Base-by-base conservation (phyloP, 2,329 filamentous ascomycete genomes). In the Colletotrichum tofieldiae region DNA sequence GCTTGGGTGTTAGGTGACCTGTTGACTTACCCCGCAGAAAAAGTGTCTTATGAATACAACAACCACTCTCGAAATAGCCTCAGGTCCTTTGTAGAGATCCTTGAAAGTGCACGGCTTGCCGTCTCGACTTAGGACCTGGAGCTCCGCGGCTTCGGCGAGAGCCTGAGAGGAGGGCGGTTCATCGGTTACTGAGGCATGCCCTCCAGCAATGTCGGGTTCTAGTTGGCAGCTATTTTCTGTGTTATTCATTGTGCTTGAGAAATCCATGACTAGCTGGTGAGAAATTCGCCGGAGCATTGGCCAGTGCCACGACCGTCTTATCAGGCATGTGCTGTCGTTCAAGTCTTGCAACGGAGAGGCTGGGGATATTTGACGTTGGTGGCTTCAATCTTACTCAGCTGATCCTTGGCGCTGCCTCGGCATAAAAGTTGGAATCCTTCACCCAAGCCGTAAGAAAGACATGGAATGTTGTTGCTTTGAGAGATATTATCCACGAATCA, bases 1-100 rank as follows among this genome's bases (percentile, higher is more conserved):
- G 11, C 5, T 4, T 32, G 4, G 18, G 20, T n/a, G 8, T 6
- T 5, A 0, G 5, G 11, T 26, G 2, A 11, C 2, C n/a, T 16
- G 12, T 39, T 2, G 11, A 39, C 54, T 56, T 39, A 56, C 54
- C 7, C 54, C 54, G 35, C 54, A 56, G 18, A 16, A 56, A 5
- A 56, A 56, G 14, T 56, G 32, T 16, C 20, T 2, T 26, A 56
- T 56, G 35, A 56, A 56, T 20, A 56, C 35, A 23, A 56, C 12
- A 6, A 56, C 54, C 11, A 56, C 54, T 26, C 35, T 56, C 2
- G 54, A 56, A 16, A 8, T 23, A 16, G 54, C 7, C 1, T 39
- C 7, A 4, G 2, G 8, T 3, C 35, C 54, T 4, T 18, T 23
- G 6, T 16, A 56, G 8, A 56, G 54, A 12, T 9, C 26, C 14